Evolutionary conservation across 306 rosid genomes (phyloP).

Genomic region (Purshia tridentata): DNA sequence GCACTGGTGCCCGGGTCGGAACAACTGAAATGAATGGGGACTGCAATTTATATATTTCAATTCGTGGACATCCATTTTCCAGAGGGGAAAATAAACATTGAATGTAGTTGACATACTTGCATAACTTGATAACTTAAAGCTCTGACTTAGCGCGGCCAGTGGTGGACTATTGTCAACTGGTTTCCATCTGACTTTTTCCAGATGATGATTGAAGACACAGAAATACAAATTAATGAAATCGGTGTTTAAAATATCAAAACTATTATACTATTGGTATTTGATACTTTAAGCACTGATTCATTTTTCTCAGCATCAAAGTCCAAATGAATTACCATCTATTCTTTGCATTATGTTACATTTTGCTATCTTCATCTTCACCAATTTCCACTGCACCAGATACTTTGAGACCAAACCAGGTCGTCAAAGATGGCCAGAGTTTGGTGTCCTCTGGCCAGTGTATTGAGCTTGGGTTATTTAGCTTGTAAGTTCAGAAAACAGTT

Average conservation of each 20-base stretch:
- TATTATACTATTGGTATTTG: neutral
- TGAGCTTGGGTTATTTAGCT: constrained; percentile 28
- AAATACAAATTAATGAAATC: too few species aligned
- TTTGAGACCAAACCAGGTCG: constrained; percentile 16
- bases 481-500: constrained; percentile 11
- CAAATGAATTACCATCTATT: constrained; percentile 17
- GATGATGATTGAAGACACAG: neutral
- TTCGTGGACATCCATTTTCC: too few species aligned
- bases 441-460: constrained; percentile 25
- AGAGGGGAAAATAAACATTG: too few species aligned
- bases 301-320: neutral
- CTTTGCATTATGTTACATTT: constrained; percentile 11
- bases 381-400: constrained; percentile 26
- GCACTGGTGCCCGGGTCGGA: neutral
- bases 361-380: constrained; percentile 10
- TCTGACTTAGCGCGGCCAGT: neutral
- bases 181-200: neutral
- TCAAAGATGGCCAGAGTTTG: constrained; percentile 28
- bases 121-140: neutral
- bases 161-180: too few species aligned
- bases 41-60: too few species aligned
- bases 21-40: neutral
- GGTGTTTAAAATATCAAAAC: neutral
- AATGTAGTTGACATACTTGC: too few species aligned
- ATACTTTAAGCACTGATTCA: too few species aligned